Conservation (phyloP, 2,329 filamentous ascomycete species). For the Calonectria pteridis region DNA sequence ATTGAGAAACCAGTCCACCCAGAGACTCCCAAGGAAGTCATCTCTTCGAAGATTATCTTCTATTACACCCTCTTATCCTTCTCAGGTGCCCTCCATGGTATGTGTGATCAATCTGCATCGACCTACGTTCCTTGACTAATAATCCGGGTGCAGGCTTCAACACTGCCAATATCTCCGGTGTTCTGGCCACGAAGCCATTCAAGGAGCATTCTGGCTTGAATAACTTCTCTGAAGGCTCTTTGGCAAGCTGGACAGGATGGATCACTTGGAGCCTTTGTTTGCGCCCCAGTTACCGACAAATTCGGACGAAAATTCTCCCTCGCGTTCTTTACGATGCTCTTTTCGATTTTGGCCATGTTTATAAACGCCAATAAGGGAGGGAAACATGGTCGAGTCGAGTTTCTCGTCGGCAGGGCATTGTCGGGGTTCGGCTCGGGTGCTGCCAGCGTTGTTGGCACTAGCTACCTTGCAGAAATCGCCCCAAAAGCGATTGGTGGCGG, state of each 20-base stretch:
- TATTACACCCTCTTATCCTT: slow-evolving; percentile 22
- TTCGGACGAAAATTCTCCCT: slow-evolving; percentile 18
- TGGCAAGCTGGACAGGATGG: slow-evolving; percentile 23
- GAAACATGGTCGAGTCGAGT: slow-evolving; percentile 5
- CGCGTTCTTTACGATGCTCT: slow-evolving; percentile 14
- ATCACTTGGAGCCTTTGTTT: slow-evolving; percentile 22
- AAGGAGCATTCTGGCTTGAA: slow-evolving; percentile 13
- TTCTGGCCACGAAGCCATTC: slow-evolving; percentile 23
- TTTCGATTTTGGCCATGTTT: slow-evolving; percentile 11
- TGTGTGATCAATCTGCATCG: neutral
- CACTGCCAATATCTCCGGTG: slow-evolving; percentile 24
- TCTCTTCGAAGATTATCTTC: slow-evolving; percentile 23
- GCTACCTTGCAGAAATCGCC: slow-evolving; percentile 23
- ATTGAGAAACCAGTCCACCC: slow-evolving; percentile 10
- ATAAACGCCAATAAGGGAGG: slow-evolving; percentile 19
- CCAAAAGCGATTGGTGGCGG: slow-evolving; percentile 21
- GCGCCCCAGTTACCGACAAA: slow-evolving; percentile 19
- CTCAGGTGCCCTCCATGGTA: slow-evolving; percentile 24
- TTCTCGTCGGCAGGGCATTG: slow-evolving; percentile 15
- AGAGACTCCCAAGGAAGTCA: slow-evolving; percentile 23
- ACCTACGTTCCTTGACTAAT: neutral
- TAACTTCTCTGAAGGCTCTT: neutral
- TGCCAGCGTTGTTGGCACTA: slow-evolving; percentile 18
- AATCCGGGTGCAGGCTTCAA: slow-evolving; percentile 16
- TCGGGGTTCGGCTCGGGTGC: slow-evolving; percentile 23